Conservation (phyloP, 306 rosid genomes). For the Pterocarpus santalinus region DNA sequence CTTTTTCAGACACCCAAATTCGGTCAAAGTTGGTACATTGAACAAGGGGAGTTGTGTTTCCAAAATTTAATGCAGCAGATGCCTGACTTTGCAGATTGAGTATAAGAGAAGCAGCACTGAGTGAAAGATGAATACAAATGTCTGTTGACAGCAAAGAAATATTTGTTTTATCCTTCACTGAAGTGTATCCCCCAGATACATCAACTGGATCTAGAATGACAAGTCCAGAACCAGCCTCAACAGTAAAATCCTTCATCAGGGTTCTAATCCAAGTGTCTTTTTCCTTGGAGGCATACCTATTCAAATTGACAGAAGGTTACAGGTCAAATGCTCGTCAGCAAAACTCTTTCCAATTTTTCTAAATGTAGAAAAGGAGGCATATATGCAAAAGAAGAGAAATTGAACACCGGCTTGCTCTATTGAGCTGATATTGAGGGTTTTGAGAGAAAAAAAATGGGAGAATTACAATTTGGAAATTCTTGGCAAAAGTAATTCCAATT, state of each 20-base stretch:
- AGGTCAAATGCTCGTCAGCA: slow-evolving; percentile 23
- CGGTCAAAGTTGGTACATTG: slow-evolving; percentile 86
- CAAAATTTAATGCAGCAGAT: slow-evolving; percentile 74
- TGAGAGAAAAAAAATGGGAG: slow-evolving; percentile 8
- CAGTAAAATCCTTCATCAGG: slow-evolving; percentile 87
- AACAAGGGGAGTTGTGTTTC: slow-evolving; percentile 80
- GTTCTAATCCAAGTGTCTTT: slow-evolving; percentile 96
- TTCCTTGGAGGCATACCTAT: slow-evolving; percentile 95
- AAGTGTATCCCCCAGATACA: slow-evolving; percentile 96
- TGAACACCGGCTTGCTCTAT: slow-evolving; percentile 14
- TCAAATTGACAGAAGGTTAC: slow-evolving; percentile 45
- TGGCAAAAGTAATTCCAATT: slow-evolving; percentile 30
- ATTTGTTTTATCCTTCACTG: slow-evolving; percentile 92
- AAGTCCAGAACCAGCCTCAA: slow-evolving; percentile 98
- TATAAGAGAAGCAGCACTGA: slow-evolving; percentile 85
- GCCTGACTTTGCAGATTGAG: slow-evolving; percentile 93
- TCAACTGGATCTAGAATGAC: slow-evolving; percentile 93
- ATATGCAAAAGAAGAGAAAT: neutral
- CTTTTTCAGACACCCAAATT: slow-evolving; percentile 89
- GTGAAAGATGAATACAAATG: slow-evolving; percentile 92
- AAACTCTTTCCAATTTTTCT: neutral
- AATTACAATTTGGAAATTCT: slow-evolving; percentile 33
- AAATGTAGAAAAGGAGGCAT: neutral
- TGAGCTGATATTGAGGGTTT: neutral
- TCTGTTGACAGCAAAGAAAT: slow-evolving; percentile 87